Evolutionary conservation across 805 yeast genomes (phyloP), one percentile per base, ranked within the genome.

Genomic region (Zygoascus tannicola): DNA sequence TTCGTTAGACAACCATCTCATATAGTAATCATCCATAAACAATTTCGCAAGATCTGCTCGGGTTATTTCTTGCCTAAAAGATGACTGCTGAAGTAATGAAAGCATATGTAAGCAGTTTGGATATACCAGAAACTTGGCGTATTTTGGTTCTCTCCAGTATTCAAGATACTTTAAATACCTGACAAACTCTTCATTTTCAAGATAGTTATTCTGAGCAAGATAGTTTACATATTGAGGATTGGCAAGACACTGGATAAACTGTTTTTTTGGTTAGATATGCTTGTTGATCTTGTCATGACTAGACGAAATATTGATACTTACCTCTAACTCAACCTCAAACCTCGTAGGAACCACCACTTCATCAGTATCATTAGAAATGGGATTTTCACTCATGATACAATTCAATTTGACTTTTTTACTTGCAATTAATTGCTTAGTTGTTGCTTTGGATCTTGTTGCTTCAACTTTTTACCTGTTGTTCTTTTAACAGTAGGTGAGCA

Each of bases 161-260:
- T 81, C 85, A 41, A 90, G 68, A 58, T 90, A 90, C 22, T 78
- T 71, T 48, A 90, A 65, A 57, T 90, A 90, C 47, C 77, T 75
- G 26, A 86, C 67, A 53, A 90, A 88, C 41, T 74, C 73, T 22
- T 73, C 78, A 55, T 83, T 81, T 53, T 81, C 80, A 10, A 88
- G 67, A 56, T 79, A 79, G 45, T 80, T 79, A 52, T 80, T 83
- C 62, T 88, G 96, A 2, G 96, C 95, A 21, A 90, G 69, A 56
- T 78, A 87, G 51, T 85, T 80, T 44, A 90, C 71, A 58, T 88
- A 90, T 60, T 82, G 95, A 37, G 90, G 78, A 61, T 90, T 92
- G 2, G 95, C 85, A 28, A 90, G 69, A 14, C 95, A 81, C 64
- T 90, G 97, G 2, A 90, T 94, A 64, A 90, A 90, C 75, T 84